Percentiles rank a stretch among this genome's conserved stretches.
phyloP scores from a whole-genome alignment of 73 alveolate genomes.

The Loxodes magnus region DNA sequence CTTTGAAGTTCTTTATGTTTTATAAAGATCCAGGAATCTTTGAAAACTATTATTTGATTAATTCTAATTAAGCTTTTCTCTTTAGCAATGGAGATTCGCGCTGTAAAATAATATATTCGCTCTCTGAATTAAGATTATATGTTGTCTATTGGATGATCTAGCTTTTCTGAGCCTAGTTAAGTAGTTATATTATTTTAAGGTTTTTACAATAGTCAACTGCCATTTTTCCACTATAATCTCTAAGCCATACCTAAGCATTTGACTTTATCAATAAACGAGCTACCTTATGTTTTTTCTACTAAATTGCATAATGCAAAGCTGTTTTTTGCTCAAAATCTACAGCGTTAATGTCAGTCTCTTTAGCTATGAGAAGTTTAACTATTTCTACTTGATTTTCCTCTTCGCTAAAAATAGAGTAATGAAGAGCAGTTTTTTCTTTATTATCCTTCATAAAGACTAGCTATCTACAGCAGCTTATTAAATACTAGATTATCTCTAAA shows the following conservation, averaged over 20 bases:
- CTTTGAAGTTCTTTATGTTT: no score
- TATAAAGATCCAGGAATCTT: no score
- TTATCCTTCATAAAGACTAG: constrained; percentile 25
- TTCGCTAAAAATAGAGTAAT: constrained; percentile 59
- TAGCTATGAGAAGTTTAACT: constrained; percentile 18
- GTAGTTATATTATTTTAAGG: constrained; percentile 9
- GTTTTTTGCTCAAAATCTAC: constrained; percentile 40
- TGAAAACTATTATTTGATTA: no score
- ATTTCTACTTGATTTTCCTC: constrained; percentile 35
- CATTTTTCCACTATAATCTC: constrained; percentile 26
- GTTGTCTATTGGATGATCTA: no score
- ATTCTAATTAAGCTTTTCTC: no score
- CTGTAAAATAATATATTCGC: no score
- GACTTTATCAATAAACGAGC: constrained; percentile 31
- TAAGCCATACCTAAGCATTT: constrained; percentile 33
- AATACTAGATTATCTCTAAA: constrained; percentile 6
- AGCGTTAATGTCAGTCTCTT: constrained; percentile 36
- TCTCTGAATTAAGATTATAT: no score
- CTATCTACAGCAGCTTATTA: constrained; percentile 23
- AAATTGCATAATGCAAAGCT: constrained; percentile 51
- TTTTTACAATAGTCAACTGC: constrained; percentile 32
- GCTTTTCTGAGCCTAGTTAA: no score
- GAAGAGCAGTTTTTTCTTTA: constrained; percentile 73
- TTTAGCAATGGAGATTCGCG: no score
- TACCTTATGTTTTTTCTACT: constrained; percentile 33